Evolutionary conservation across 306 rosid genomes (phyloP).

Genomic region (Sophora flavescens): DNA sequence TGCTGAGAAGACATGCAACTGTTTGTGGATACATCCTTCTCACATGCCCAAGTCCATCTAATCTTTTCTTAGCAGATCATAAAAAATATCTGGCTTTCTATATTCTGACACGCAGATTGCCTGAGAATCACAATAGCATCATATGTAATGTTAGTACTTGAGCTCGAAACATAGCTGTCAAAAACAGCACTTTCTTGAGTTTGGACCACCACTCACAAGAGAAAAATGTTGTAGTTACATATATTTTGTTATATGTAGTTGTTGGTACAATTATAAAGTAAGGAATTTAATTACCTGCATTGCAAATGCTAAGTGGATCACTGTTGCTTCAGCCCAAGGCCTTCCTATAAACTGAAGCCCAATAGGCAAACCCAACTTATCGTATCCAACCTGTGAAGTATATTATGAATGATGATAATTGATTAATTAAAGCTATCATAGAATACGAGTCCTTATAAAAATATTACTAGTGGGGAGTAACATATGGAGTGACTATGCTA

Average conservation of each 20-base stretch:
- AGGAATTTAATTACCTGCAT: constrained; percentile 63
- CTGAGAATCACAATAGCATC: constrained; percentile 52
- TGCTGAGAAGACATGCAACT: neutral
- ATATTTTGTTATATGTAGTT: neutral
- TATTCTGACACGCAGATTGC: constrained; percentile 59
- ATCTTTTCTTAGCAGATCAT: constrained; percentile 59
- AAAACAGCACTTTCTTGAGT: neutral
- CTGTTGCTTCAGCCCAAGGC: constrained; percentile 92
- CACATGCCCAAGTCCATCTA: neutral
- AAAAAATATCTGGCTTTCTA: constrained; percentile 72
- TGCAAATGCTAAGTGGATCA: constrained; percentile 82
- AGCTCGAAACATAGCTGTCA: neutral
- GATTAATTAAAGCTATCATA: neutral
- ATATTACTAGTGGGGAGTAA: too few relatives aligned
- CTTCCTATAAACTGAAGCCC: constrained; percentile 92
- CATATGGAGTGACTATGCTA: neutral
- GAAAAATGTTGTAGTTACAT: neutral
- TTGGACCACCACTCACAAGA: neutral
- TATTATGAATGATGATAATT: neutral
- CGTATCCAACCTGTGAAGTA: constrained; percentile 77
- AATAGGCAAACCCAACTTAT: constrained; percentile 80
- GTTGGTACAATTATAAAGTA: neutral
- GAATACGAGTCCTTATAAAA: neutral
- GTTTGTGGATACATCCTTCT: constrained; percentile 19
- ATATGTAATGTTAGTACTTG: constrained; percentile 9